These are phyloP conservation scores for Mycena rebaudengoi DNA, from an alignment of 768 basidiomycete genomes.

Conservation along the genomic window DNA sequence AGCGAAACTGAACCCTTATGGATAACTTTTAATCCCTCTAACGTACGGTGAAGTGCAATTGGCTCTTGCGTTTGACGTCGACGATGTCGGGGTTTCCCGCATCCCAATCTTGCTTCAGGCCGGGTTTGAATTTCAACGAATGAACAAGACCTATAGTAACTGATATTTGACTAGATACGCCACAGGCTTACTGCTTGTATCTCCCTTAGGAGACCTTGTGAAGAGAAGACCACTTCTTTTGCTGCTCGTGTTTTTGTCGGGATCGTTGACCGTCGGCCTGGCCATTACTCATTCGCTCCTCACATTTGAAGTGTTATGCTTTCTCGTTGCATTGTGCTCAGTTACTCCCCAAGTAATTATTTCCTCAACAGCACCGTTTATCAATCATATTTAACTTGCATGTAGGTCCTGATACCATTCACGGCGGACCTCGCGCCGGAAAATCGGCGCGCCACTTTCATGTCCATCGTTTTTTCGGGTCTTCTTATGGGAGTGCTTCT, in stretches of 20 bases:
- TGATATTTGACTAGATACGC: conserved; percentile 49
- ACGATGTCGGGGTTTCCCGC: conserved; percentile 26
- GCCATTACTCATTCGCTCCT: conserved; percentile 52
- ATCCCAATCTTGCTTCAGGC: conserved; percentile 58
- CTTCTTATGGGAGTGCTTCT: conserved; percentile 62
- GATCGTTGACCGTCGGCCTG: conserved; percentile 59
- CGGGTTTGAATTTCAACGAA: conserved; percentile 40
- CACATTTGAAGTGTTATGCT: conserved; percentile 59
- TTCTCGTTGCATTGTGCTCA: conserved; percentile 57
- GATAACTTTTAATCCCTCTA: too few species aligned
- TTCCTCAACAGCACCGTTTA: conserved; percentile 36
- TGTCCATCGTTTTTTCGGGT: conserved; percentile 61
- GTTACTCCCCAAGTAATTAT: conserved; percentile 62
- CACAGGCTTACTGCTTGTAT: conserved; percentile 59
- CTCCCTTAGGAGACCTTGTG: conserved; percentile 70
- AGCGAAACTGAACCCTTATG: too few species aligned
- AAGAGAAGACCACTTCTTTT: conserved; percentile 64
- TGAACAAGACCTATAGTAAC: neutral
- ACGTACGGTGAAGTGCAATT: conserved; percentile 28
- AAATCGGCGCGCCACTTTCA: conserved; percentile 49
- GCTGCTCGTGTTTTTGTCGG: conserved; percentile 48
- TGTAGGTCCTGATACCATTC: conserved; percentile 31
- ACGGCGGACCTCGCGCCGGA: conserved; percentile 72
- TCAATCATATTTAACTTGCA: neutral
- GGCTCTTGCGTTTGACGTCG: conserved; percentile 34